phyloP scores from a whole-genome alignment of 1,284 basidiomycete genomes.

The Xerocomus amazonicus region DNA sequence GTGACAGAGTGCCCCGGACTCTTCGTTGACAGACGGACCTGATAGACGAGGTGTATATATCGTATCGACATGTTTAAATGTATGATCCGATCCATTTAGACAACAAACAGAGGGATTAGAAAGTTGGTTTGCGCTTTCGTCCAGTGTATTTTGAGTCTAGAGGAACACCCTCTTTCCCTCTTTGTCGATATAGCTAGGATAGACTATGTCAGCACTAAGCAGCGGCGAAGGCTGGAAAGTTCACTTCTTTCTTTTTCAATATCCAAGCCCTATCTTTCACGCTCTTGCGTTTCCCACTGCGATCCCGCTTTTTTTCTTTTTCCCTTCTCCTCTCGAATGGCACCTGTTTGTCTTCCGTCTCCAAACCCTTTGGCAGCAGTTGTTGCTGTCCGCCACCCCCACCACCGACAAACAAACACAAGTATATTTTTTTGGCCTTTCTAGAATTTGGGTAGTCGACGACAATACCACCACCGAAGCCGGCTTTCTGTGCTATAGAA shows the following conservation, averaged over 20 bases:
- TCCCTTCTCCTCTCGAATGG: slow-evolving; percentile 69
- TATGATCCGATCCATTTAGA: background rate
- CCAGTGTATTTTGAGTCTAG: slow-evolving; percentile 81
- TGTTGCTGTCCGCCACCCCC: slow-evolving; percentile 52
- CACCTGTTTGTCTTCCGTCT: slow-evolving; percentile 58
- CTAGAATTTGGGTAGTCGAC: slow-evolving; percentile 97
- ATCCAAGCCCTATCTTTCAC: slow-evolving; percentile 79
- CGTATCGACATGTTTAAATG: slow-evolving; percentile 3
- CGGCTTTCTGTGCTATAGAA: slow-evolving; percentile 87
- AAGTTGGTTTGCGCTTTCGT: slow-evolving; percentile 64
- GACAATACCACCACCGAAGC: slow-evolving; percentile 95
- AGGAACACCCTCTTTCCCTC: slow-evolving; percentile 78
- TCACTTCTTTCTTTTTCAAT: slow-evolving; percentile 78
- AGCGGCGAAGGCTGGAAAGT: slow-evolving; percentile 11
- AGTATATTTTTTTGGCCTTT: slow-evolving; percentile 89
- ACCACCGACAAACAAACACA: slow-evolving; percentile 86
- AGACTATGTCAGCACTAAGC: background rate
- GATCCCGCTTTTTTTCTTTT: slow-evolving; percentile 51
- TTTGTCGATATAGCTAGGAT: slow-evolving; percentile 68
- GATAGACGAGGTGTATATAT: slow-evolving; percentile 15
- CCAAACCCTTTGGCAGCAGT: slow-evolving; percentile 68
- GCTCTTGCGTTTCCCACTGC: slow-evolving; percentile 59
- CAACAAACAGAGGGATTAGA: slow-evolving; percentile 39
- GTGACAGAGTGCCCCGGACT: slow-evolving; percentile 53
- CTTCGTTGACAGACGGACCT: slow-evolving; percentile 40